Conservation (phyloP, 2,329 filamentous ascomycete genomes). For the Colletotrichum horii region DNA sequence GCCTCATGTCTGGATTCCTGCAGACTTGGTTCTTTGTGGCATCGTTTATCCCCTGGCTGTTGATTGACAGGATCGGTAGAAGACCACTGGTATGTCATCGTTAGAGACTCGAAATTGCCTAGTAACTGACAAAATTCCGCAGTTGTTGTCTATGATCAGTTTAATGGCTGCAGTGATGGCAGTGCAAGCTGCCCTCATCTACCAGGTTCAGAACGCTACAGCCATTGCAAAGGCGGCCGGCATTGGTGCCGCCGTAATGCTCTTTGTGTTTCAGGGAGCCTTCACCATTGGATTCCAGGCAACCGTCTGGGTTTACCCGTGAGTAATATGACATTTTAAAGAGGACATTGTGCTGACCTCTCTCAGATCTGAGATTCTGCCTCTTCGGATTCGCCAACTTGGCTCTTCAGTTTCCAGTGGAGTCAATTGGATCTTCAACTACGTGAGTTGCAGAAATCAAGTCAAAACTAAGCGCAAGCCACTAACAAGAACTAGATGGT, state of each 20-base stretch:
- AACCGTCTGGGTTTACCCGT: slow-evolving; percentile 38
- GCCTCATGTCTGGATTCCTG: slow-evolving; percentile 57
- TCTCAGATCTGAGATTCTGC: slow-evolving; percentile 34
- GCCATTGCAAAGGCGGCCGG: slow-evolving; percentile 35
- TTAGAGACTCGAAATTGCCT: neutral
- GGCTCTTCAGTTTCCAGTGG: slow-evolving; percentile 38
- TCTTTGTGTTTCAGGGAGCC: slow-evolving; percentile 44
- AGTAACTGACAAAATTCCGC: neutral
- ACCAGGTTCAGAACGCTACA: slow-evolving; percentile 41
- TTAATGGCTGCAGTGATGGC: slow-evolving; percentile 46
- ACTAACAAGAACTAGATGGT: neutral
- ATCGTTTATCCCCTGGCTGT: slow-evolving; percentile 49
- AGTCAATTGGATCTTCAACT: slow-evolving; percentile 39
- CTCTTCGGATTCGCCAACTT: slow-evolving; percentile 32
- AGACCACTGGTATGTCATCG: slow-evolving; percentile 23
- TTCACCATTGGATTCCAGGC: slow-evolving; percentile 44
- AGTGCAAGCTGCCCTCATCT: slow-evolving; percentile 43
- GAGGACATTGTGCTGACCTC: neutral
- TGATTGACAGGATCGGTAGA: slow-evolving; percentile 52
- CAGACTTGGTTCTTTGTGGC: slow-evolving; percentile 50
- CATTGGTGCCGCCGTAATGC: slow-evolving; percentile 44
- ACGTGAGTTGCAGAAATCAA: slow-evolving; percentile 25
- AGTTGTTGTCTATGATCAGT: slow-evolving; percentile 43
- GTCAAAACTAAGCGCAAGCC: neutral
- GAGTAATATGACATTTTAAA: neutral